A percentile compares a stretch with the other conserved stretches of the same genome.
These are phyloP conservation scores for Talaromyces borbonicus DNA, from an alignment of 495 filamentous ascomycete species.

Conservation along the genomic window DNA sequence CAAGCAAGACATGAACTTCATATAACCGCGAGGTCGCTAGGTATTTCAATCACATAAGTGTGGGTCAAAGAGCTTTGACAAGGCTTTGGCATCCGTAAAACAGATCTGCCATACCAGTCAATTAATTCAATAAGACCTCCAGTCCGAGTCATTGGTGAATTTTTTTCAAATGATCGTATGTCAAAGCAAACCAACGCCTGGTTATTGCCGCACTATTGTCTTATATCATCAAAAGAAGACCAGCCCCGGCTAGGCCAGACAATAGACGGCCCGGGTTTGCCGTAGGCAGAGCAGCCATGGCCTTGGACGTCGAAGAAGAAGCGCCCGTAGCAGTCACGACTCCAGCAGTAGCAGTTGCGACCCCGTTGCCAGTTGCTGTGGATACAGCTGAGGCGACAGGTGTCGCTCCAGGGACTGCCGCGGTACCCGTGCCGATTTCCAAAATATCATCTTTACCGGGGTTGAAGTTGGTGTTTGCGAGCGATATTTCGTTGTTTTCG, in stretches of 20 bases:
- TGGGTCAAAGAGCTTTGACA: too few relatives aligned
- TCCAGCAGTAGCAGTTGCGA: neutral
- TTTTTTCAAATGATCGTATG: neutral
- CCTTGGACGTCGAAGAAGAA: neutral
- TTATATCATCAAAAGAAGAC: constrained; percentile 14
- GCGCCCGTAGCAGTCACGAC: constrained; percentile 9
- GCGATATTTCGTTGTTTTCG: constrained; percentile 62
- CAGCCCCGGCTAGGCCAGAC: constrained; percentile 16
- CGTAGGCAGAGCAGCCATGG: constrained; percentile 11
- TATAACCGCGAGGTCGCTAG: too few relatives aligned
- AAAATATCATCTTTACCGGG: constrained; percentile 48
- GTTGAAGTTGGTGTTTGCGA: constrained; percentile 74
- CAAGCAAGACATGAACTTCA: too few relatives aligned
- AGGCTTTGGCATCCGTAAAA: too few relatives aligned
- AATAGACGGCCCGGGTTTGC: constrained; percentile 14
- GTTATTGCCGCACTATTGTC: neutral
- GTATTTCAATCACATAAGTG: too few relatives aligned
- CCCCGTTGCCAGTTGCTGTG: constrained; percentile 13
- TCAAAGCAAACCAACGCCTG: neutral
- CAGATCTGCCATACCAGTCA: too few relatives aligned
- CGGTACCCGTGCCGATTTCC: constrained; percentile 57
- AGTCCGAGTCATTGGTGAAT: too few relatives aligned
- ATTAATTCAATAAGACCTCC: too few relatives aligned
- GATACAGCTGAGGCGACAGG: constrained; percentile 49
- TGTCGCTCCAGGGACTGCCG: constrained; percentile 58